Evolutionary conservation across 1,284 basidiomycete species (phyloP).

Genomic region (Leccinum fallax): DNA sequence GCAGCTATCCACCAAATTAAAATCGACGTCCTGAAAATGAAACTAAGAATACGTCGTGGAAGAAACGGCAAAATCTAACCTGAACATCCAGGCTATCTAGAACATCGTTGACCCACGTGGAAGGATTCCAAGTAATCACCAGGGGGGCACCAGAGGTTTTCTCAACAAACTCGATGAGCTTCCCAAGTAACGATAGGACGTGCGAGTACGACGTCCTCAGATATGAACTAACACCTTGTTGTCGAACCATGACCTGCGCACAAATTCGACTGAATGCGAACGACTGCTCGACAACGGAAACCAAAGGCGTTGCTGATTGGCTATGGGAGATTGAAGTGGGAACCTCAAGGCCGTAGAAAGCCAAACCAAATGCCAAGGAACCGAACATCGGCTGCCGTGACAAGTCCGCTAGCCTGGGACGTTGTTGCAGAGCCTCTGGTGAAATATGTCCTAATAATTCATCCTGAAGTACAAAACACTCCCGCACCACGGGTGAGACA

Average conservation of each 20-base stretch:
- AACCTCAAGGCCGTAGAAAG: constrained; percentile 57
- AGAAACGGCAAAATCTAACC: constrained; percentile 40
- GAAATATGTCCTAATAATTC: constrained; percentile 58
- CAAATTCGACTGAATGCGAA: constrained; percentile 48
- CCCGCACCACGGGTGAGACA: constrained; percentile 41
- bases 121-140: constrained; percentile 56
- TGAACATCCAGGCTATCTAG: constrained; percentile 54
- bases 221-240: constrained; percentile 30
- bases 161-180: constrained; percentile 48
- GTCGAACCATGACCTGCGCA: constrained; percentile 41
- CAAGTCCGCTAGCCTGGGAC: constrained; percentile 46
- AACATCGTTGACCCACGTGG: constrained; percentile 54
- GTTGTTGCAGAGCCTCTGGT: constrained; percentile 49
- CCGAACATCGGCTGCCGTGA: constrained; percentile 38
- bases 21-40: constrained; percentile 54
- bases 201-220: constrained; percentile 53
- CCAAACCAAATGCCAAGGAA: constrained; percentile 57
- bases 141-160: constrained; percentile 34
- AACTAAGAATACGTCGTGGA: constrained; percentile 11
- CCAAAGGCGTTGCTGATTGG: constrained; percentile 51
- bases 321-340: constrained; percentile 21
- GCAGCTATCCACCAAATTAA: constrained; percentile 66
- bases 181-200: constrained; percentile 51
- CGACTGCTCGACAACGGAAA: constrained; percentile 57
- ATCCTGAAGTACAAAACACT: constrained; percentile 53